Evolutionary conservation across 331 rosid species (phyloP), one percentile per base, ranked within the genome.

Genomic region (Dryas integrifolia): DNA sequence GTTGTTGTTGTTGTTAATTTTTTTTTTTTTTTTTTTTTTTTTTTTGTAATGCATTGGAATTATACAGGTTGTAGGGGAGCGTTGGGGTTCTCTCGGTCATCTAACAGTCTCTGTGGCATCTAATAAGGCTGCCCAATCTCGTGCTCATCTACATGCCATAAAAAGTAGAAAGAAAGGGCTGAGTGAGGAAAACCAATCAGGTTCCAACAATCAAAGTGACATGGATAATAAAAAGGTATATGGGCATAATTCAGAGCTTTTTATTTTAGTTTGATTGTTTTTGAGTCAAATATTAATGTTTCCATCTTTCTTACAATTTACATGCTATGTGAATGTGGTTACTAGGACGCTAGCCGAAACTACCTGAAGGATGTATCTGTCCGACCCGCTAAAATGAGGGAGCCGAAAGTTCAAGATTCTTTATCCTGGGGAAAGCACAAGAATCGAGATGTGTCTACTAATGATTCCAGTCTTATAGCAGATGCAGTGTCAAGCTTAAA

Each of bases 61-160:
- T 79, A n/a, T 81, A 70, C 82, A 93, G 98, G 89, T 91, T 66
- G 92, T 88, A 49, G 86, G 76, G 73, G 97, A 89, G 82, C 92
- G 98, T 72, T 89, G 97, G 96, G 84, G 89, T 84, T 88, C 96
- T 69, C 86, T 94, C 30, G 96, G 96, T 82, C 83, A 86, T 39
- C 74, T 94, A 65, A 83, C 92, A 11, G 91, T 76, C 71, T 88
- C 98, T 35, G 81, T 89, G 74, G 85, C 87, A 43, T 90, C 96
- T 21, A 72, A 74, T 43, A 73, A 70, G 73, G 92, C 96, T 76
- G 98, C 98, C 59, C 96, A 94, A 51, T 84, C 96, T 66, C 96
- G 87, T 74, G 92, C 98, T 72, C 98, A 94, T 82, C 76, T 94
- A 41, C 88, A 63, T 68, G 96, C 98, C 51, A 94, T 89, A 81